phyloP scores from a whole-genome alignment of 2,329 filamentous ascomycete species.

The Plenodomus lindquistii region DNA sequence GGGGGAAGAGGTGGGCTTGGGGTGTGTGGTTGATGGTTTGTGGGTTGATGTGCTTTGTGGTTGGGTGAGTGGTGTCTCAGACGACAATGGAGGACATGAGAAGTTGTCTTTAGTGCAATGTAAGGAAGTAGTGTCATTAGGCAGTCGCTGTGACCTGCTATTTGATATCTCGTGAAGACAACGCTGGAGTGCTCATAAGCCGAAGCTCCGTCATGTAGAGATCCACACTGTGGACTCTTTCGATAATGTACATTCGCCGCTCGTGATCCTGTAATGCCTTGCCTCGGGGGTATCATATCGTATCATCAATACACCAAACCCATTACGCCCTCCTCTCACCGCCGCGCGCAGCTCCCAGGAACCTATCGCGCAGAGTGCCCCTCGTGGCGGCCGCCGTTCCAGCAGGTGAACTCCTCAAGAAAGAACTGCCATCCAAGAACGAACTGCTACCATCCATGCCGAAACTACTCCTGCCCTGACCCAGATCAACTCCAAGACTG shows the following conservation, averaged over 20 bases:
- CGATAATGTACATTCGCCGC: background rate
- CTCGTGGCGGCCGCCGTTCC: conserved; percentile 28
- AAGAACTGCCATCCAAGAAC: conserved; percentile 43
- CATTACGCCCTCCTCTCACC: conserved; percentile 15
- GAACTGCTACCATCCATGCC: conserved; percentile 42
- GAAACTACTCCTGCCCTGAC: conserved; percentile 33
- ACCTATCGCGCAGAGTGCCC: conserved; percentile 32
- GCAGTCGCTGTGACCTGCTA: background rate
- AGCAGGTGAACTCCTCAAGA: conserved; percentile 39
- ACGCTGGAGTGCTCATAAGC: too few relatives aligned
- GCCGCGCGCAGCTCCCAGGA: conserved; percentile 27
- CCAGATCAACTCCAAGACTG: conserved; percentile 25
- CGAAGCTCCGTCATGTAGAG: background rate
- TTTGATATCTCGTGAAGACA: too few relatives aligned
- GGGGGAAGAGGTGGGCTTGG: too few relatives aligned
- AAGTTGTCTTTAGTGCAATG: too few relatives aligned
- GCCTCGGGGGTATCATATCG: background rate
- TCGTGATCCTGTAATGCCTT: conserved; percentile 5
- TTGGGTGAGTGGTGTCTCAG: too few relatives aligned
- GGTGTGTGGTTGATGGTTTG: background rate
- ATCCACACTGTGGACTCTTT: too few relatives aligned
- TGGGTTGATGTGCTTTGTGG: background rate
- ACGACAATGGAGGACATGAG: too few relatives aligned
- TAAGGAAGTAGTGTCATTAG: too few relatives aligned
- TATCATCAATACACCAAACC: background rate